Base-by-base conservation (phyloP, 257 asterid species). In the Oldenlandia corymbosa region DNA sequence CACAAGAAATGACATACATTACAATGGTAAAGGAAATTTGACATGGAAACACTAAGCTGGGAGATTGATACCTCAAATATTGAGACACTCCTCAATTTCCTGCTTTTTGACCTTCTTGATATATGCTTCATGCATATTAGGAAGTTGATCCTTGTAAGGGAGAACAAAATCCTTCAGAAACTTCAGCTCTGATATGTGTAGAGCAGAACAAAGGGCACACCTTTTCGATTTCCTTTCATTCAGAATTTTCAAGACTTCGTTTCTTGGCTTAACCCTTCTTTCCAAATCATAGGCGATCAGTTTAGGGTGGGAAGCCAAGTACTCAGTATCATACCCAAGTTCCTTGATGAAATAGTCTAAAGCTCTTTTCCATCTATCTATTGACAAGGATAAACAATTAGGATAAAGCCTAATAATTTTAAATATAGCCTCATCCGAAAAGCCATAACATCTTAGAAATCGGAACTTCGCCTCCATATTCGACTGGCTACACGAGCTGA, bases 371-470 rank as follows among this genome's bases (percentile, higher is more conserved):
- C 62, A 28, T 43, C 32, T 68, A 5, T 18, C 21, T 53, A 47
- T 70, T 5, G 78, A 68, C 5, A 31, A 11, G 1, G 9, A 12
- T 28, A 62, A 3, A 46, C 26, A n/a, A 11, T 0, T 0, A 30
- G 69, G 73, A 24, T 3, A n/a, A 1, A 2, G 30, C 30, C 21
- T 16, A 17, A 55, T 61, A 52, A 64, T 23, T 41, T 26, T 54
- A 17, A 2, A 34, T 30, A 72, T 64, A 42, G 69, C 68, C 17
- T 23, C 47, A 46, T 76, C 69, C 10, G 75, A 58, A 69, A 64
- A 68, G 4, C 78, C 81, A 64, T 58, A 72, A 30, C 78, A 68
- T 67, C 66, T 76, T 20, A 72, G 72, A 43, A 76, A 8, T 0
- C 10, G 17, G 21, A 4, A 8, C 32, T 61, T 61, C 42, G 18